Evolutionary conservation across 495 filamentous ascomycete genomes (phyloP), one percentile per base, ranked within the genome.

Genomic region (Penicillium herquei): DNA sequence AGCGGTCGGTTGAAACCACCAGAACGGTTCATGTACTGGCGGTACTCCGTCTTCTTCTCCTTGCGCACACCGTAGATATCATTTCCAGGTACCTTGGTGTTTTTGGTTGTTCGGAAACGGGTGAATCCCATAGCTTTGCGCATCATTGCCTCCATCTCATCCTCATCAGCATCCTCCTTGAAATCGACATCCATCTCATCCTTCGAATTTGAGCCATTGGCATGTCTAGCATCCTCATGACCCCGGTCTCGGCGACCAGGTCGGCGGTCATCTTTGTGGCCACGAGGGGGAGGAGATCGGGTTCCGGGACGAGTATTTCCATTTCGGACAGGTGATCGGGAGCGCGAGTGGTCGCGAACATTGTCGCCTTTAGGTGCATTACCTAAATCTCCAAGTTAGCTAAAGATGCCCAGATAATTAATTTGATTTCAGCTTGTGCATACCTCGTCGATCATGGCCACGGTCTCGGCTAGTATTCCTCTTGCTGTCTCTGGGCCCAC

Each of bases 11-110:
- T 98, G 79, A 98, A 98, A 41, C 94, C 94, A 43, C 93, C 93
- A n/a, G 85, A 73, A 52, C 94, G 87, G 70, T 98, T 98, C 94
- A 98, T 98, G 70, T 98, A 98, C 82, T 98, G 94, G 66, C 94
- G 79, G 66, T 97, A 97, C 79, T 95, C 84, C 6, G 87, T 89
- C 81, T 90, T 90, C 85, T 96, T 98, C 76, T 96, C 93, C 79
- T 96, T 97, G 55, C 87, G 75, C 31, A 96, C 85, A 6, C 79
- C 89, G 47, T 87, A 92, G 51, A 90, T 83, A 63, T 96, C 82
- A 66, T 98, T 98, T 7, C 94, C 94, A 7, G 84, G 80, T 0
- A 98, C 86, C 66, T 98, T 97, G 59, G 89, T 92, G 54, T 88
- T 81, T 66, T 98, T 96, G 34, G 94, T 98, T 14, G 83, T 88